Percentiles rank a stretch among this genome's conserved stretches.
Conservation (phyloP, 1,139 yeast species). For the Pichia norvegensis region DNA sequence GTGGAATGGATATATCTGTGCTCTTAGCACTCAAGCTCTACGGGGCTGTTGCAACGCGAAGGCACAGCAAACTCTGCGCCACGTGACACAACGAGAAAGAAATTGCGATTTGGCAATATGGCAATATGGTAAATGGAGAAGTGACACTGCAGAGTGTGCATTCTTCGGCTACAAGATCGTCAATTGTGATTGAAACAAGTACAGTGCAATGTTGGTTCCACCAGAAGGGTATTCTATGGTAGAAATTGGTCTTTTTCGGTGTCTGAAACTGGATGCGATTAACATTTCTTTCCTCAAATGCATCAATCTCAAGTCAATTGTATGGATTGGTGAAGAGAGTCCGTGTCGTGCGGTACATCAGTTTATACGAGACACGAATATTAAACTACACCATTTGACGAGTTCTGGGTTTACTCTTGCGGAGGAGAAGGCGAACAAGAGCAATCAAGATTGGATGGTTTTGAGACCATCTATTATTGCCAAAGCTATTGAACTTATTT, state of each 20-base stretch:
- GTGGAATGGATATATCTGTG: too few species aligned
- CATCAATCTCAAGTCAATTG: slow-evolving; percentile 46
- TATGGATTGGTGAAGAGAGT: slow-evolving; percentile 64
- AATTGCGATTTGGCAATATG: too few species aligned
- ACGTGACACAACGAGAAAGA: neutral
- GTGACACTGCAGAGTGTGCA: neutral
- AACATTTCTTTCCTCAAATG: slow-evolving; percentile 64
- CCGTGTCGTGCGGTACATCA: slow-evolving; percentile 48
- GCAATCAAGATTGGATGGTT: slow-evolving; percentile 60
- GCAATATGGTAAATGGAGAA: neutral
- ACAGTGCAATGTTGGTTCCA: slow-evolving; percentile 52
- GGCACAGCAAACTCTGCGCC: neutral
- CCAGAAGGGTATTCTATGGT: slow-evolving; percentile 76
- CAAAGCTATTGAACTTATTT: slow-evolving; percentile 49
- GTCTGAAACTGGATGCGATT: slow-evolving; percentile 52
- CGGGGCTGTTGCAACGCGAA: neutral
- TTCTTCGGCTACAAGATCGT: too few species aligned
- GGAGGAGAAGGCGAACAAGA: slow-evolving; percentile 21
- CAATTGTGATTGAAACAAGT: too few species aligned
- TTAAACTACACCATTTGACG: slow-evolving; percentile 37
- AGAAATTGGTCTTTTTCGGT: slow-evolving; percentile 62
- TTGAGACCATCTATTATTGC: slow-evolving; percentile 51
- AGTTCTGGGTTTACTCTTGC: slow-evolving; percentile 20
- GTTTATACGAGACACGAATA: slow-evolving; percentile 38
- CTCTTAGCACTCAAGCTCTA: too few species aligned